Evolutionary conservation across 225 moss, liverwort and hornwort species (phyloP).

Genomic region (Takakia lepidozioides): DNA sequence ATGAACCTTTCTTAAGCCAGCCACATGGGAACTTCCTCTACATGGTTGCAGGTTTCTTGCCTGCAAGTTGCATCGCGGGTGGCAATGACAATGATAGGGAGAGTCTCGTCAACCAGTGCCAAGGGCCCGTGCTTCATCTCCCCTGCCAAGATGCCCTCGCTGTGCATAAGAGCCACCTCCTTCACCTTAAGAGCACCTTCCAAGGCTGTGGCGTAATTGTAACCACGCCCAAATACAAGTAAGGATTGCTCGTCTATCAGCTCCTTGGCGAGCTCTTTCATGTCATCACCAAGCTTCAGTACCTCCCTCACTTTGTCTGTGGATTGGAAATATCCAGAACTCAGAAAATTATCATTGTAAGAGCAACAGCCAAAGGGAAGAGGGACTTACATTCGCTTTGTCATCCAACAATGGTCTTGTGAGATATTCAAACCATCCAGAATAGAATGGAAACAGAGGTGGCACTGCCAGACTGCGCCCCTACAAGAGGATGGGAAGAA

Average conservation of each 20-base stretch:
- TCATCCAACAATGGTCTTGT: no score
- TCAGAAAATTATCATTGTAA: no score
- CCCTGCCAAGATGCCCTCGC: slow-evolving; percentile 96
- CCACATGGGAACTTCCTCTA: no score
- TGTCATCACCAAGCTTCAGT: slow-evolving; percentile 63
- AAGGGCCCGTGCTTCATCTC: slow-evolving; percentile 99
- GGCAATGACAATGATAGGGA: slow-evolving; percentile 92
- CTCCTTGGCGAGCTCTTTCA: slow-evolving; percentile 79
- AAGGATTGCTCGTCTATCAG: slow-evolving; percentile 94
- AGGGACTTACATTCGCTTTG: no score
- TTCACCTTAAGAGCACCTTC: slow-evolving; percentile 98
- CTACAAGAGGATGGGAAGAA: no score
- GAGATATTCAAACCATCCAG: no score
- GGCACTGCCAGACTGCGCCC: no score
- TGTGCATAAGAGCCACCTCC: slow-evolving; percentile 99
- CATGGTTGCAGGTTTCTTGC: slow-evolving; percentile 39
- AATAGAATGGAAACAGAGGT: no score
- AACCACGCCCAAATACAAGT: slow-evolving; percentile 90
- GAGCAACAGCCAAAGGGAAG: no score
- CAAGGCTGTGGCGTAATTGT: slow-evolving; percentile 94
- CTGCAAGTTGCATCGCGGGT: slow-evolving; percentile 97
- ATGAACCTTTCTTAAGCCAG: no score
- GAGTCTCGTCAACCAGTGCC: slow-evolving; percentile 94
- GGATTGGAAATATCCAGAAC: no score
- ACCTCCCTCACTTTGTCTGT: slow-evolving; percentile 81